Evolutionary conservation across 2,329 filamentous ascomycete species (phyloP).

Genomic region (Exophiala phaeomuriformis): DNA sequence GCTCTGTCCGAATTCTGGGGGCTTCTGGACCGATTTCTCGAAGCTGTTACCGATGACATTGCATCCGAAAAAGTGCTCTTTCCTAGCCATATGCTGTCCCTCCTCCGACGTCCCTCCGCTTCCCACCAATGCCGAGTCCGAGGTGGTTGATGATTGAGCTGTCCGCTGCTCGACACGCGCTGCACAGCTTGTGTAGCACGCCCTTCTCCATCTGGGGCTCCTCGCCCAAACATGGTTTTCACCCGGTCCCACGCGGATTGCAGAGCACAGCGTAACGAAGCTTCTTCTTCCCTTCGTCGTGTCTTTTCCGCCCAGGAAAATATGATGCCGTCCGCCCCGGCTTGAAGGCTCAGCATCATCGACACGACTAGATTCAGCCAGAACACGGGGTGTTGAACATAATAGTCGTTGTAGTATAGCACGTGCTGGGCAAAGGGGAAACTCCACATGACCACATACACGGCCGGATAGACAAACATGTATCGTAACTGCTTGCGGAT

Average conservation of each 20-base stretch:
- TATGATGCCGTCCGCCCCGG: conserved; percentile 59
- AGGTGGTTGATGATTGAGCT: not conserved
- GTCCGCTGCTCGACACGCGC: not conserved
- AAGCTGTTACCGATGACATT: conserved; percentile 2
- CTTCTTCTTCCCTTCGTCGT: conserved; percentile 42
- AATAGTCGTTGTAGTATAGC: conserved; percentile 50
- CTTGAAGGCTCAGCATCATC: conserved; percentile 57
- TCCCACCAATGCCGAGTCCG: conserved; percentile 23
- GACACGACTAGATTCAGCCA: conserved; percentile 48
- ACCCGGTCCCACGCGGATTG: not conserved
- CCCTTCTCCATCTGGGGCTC: not conserved
- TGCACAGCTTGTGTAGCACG: not conserved
- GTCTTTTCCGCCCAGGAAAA: conserved; percentile 65
- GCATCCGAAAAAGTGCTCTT: conserved; percentile 10
- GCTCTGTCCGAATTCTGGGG: conserved; percentile 4
- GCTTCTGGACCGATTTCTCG: conserved; percentile 16
- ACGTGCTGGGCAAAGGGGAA: conserved; percentile 62
- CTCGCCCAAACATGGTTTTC: not conserved
- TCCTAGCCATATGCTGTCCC: conserved; percentile 26
- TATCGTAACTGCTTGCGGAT: conserved; percentile 62
- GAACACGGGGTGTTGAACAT: conserved; percentile 48
- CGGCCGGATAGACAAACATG: conserved; percentile 67
- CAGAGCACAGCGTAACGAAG: conserved; percentile 14
- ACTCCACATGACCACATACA: conserved; percentile 66
- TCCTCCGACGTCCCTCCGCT: conserved; percentile 23